phyloP scores from a whole-genome alignment of 2,329 filamentous ascomycete species.

The Aureobasidium uvarum region DNA sequence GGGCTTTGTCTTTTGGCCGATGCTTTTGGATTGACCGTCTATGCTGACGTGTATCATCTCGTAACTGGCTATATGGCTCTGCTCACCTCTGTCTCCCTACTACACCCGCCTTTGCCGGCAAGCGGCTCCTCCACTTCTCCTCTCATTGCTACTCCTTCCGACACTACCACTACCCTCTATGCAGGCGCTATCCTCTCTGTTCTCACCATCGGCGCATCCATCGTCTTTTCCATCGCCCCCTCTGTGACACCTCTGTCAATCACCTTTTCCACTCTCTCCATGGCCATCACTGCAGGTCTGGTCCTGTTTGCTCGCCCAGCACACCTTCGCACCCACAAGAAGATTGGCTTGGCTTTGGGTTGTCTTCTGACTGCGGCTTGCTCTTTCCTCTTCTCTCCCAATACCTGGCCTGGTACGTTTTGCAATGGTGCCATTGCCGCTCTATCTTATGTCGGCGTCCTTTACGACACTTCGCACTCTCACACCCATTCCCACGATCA shows the following conservation, averaged over 20 bases:
- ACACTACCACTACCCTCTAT: slow-evolving; percentile 34
- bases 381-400: slow-evolving; percentile 40
- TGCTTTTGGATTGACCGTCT: slow-evolving; percentile 36
- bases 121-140: slow-evolving; percentile 20
- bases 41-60: slow-evolving; percentile 35
- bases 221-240: slow-evolving; percentile 38
- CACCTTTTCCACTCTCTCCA: slow-evolving; percentile 43
- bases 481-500: slow-evolving; percentile 35
- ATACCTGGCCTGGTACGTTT: slow-evolving; percentile 39
- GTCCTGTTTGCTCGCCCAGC: slow-evolving; percentile 45
- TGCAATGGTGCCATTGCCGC: slow-evolving; percentile 38
- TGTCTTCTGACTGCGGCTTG: slow-evolving; percentile 36
- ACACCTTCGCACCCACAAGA: slow-evolving; percentile 42
- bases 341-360: slow-evolving; percentile 38
- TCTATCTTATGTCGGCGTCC: slow-evolving; percentile 41
- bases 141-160: slow-evolving; percentile 20
- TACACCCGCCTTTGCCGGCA: slow-evolving; percentile 51
- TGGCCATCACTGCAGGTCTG: slow-evolving; percentile 45
- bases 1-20: slow-evolving; percentile 40
- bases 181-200: slow-evolving; percentile 42
- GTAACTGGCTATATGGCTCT: slow-evolving; percentile 51
- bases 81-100: slow-evolving; percentile 45
- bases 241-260: slow-evolving; percentile 39
- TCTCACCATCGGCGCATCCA: slow-evolving; percentile 40
- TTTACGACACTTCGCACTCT: slow-evolving; percentile 42